These are phyloP conservation scores for Perkinsela sp. DNA, from an alignment of 208 protist genomes.

Conservation along the genomic window DNA sequence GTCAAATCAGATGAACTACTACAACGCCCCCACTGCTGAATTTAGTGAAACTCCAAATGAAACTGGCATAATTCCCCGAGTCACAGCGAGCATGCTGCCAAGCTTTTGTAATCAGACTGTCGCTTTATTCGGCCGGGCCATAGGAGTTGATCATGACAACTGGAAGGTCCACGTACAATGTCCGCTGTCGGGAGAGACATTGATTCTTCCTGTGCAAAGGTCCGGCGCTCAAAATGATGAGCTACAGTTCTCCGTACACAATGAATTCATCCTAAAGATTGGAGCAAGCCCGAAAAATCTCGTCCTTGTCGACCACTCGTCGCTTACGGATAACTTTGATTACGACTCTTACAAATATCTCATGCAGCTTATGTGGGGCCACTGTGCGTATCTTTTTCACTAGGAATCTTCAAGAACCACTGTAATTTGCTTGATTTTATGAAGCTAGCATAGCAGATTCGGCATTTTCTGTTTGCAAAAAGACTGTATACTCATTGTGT, in stretches of 20 bases:
- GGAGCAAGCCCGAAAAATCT: background rate
- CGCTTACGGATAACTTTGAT: background rate
- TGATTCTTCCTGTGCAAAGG: background rate
- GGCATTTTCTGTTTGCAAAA: too few species aligned
- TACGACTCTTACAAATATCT: background rate
- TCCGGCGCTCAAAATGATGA: background rate
- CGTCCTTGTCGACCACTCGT: background rate
- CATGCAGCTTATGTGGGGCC: background rate
- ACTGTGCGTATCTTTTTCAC: background rate
- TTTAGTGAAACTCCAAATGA: too few species aligned
- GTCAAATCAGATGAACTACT: too few species aligned
- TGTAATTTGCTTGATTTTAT: too few species aligned
- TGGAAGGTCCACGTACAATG: background rate
- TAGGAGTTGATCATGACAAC: background rate
- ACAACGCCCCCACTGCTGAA: too few species aligned
- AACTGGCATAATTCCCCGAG: background rate
- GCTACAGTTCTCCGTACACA: background rate
- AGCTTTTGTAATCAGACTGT: background rate
- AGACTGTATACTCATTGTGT: too few species aligned
- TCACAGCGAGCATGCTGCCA: background rate
- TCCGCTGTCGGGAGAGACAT: background rate
- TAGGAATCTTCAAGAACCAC: too few species aligned
- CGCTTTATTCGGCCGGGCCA: background rate
- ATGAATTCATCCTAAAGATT: background rate
- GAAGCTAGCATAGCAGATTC: too few species aligned